Base-by-base conservation (phyloP, 768 basidiomycete genomes). In the Termitomyces sp. region DNA sequence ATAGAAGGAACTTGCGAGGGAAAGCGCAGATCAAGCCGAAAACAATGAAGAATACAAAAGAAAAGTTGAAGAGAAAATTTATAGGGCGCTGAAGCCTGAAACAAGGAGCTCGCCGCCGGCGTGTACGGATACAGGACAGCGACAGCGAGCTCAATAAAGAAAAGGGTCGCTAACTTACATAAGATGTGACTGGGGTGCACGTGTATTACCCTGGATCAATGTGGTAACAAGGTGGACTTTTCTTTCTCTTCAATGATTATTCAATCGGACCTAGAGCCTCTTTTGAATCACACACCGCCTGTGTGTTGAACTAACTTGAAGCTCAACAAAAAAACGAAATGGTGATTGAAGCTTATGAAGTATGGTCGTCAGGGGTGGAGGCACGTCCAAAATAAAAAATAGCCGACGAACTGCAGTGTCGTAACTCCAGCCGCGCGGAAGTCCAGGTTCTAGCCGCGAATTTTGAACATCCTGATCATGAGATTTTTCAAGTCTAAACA, bases 71-170 rank as follows among this genome's bases (percentile, higher is more conserved):
- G 2, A 23, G 2, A 23, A 23, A 23, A 23, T 23, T 23, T 33
- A 1, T 10, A 10, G 0, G 14, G 12, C 16, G 26, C 6, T 53
- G 53, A 30, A 54, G 43, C 53, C 6, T 53, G 53, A 30, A 54
- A 54, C 53, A 43, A 54, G 38, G 52, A 54, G 28, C 41, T 40
- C 32, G 4, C 52, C 53, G 53, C 53, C 53, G 53, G 40, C 28
- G 53, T 54, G 28, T 41, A 43, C 53, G 53, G 40, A 43, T 28
- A 30, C 36, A 23, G 16, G 50, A 26, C 38, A 40, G 36, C 36
- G 51, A 28, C 38, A 40, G 36, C 36, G 51, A 28, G 51, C 51
- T 52, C 23, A 18, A 38, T n/a, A 18, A 38, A 40, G 38, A 20
- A 40, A 50, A 36, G 51, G 35, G 23, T 40, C 14, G 51, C 23